Conservation (phyloP, 2,329 filamentous ascomycete species). For the Sporothrix globosa region DNA sequence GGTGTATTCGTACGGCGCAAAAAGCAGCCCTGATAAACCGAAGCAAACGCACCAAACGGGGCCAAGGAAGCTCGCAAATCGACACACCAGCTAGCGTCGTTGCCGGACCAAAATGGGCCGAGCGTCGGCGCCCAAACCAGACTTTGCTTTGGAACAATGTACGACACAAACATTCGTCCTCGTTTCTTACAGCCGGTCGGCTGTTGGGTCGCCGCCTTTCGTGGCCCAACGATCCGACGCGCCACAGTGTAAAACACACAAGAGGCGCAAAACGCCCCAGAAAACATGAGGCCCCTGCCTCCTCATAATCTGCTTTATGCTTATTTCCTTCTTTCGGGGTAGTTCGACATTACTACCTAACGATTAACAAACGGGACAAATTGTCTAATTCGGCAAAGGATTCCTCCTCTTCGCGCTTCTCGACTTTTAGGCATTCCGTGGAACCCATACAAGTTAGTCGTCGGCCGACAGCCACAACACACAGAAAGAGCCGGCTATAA, state of each 20-base stretch:
- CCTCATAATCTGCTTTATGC: not conserved
- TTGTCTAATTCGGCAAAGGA: not conserved
- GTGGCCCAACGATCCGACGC: constrained; percentile 1
- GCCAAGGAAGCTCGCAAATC: not conserved
- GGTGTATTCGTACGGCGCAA: not conserved
- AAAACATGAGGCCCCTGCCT: constrained; percentile 1
- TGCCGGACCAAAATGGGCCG: constrained; percentile 14
- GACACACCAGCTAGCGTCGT: not conserved
- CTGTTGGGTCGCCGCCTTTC: constrained; percentile 17
- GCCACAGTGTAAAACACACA: not conserved
- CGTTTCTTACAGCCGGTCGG: constrained; percentile 17
- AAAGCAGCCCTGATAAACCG: too few relatives aligned
- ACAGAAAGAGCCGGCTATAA: not conserved
- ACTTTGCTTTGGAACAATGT: not conserved
- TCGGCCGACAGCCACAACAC: not conserved
- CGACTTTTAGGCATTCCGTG: not conserved
- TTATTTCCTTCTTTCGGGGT: not conserved
- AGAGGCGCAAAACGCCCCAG: not conserved
- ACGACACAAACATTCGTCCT: not conserved
- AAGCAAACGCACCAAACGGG: not conserved
- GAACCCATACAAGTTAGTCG: not conserved
- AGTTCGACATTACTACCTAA: not conserved
- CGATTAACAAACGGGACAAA: not conserved
- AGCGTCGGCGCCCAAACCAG: constrained; percentile 12
- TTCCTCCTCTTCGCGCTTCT: not conserved